Conservation (phyloP, 1,284 basidiomycete species). For the Ganoderma lingzhi region DNA sequence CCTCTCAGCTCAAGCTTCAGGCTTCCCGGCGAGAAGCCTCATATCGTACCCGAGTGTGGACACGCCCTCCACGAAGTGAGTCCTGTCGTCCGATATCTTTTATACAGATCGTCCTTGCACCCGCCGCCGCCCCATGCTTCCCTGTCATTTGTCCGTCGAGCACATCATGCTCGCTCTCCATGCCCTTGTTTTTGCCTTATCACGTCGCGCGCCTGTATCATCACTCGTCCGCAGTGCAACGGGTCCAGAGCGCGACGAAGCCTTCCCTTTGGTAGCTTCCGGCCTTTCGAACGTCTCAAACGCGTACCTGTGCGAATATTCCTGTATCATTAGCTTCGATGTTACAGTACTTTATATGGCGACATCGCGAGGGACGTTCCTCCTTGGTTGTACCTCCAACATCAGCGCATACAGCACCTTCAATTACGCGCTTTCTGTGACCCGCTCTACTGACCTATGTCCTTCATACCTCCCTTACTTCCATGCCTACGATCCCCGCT, state of each 20-base stretch:
- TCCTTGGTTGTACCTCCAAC: neutral
- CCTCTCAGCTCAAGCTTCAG: constrained; percentile 88
- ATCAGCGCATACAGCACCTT: neutral
- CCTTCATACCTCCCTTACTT: neutral
- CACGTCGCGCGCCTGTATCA: constrained; percentile 12
- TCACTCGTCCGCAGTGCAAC: neutral
- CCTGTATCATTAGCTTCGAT: neutral
- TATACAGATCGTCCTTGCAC: neutral
- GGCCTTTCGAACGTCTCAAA: neutral
- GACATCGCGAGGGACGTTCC: neutral
- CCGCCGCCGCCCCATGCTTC: neutral
- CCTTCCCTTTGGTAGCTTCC: neutral
- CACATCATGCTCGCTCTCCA: neutral
- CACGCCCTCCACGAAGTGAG: constrained; percentile 93
- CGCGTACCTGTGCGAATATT: neutral
- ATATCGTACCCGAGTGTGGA: constrained; percentile 96
- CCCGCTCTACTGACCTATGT: neutral
- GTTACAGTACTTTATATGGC: constrained; percentile 3
- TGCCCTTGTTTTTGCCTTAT: constrained; percentile 12
- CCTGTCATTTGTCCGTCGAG: neutral
- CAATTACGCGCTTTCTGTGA: neutral
- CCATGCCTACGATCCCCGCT: neutral
- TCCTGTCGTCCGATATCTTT: constrained; percentile 13
- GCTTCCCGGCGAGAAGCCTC: constrained; percentile 93
- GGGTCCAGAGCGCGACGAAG: neutral